Conservation (phyloP, 257 asterid species). For the Gentiana macrophylla region DNA sequence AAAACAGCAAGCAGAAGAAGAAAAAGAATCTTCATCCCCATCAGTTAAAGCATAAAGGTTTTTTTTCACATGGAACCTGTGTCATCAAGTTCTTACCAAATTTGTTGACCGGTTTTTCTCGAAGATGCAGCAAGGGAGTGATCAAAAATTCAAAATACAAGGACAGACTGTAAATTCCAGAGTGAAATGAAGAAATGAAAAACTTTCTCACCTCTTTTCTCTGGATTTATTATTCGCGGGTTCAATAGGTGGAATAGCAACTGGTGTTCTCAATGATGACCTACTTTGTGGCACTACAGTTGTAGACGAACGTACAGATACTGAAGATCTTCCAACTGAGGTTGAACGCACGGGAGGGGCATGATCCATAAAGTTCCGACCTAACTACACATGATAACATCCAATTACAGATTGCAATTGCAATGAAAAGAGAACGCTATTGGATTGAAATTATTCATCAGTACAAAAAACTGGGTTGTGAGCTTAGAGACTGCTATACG, state of each 20-base stretch:
- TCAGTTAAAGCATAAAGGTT: not conserved
- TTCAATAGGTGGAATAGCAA: slow-evolving; percentile 59
- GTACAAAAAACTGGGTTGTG: no score
- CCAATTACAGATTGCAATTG: slow-evolving; percentile 24
- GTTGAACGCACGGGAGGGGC: slow-evolving; percentile 83
- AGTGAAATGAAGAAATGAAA: not conserved
- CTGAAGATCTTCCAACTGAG: slow-evolving; percentile 90
- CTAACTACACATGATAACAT: slow-evolving; percentile 65
- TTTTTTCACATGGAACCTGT: not conserved
- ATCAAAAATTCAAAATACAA: not conserved
- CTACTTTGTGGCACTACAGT: slow-evolving; percentile 52
- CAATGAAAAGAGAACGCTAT: slow-evolving; percentile 1
- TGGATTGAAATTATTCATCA: slow-evolving; percentile 2
- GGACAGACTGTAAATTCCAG: no score
- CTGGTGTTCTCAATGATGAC: slow-evolving; percentile 54
- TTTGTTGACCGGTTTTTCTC: not conserved
- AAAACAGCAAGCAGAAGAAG: no score
- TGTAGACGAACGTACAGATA: slow-evolving; percentile 68
- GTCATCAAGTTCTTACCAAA: not conserved
- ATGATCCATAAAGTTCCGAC: slow-evolving; percentile 91
- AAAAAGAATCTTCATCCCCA: no score
- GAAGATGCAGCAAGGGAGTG: not conserved
- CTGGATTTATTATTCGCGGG: slow-evolving; percentile 56
- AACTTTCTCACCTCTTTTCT: slow-evolving; percentile 58
- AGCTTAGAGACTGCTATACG: not conserved